Percentiles rank a stretch among this genome's conserved stretches.
phyloP scores from a whole-genome alignment of 192 early-diverging fungal species.

The Rhizophagus clarus region DNA sequence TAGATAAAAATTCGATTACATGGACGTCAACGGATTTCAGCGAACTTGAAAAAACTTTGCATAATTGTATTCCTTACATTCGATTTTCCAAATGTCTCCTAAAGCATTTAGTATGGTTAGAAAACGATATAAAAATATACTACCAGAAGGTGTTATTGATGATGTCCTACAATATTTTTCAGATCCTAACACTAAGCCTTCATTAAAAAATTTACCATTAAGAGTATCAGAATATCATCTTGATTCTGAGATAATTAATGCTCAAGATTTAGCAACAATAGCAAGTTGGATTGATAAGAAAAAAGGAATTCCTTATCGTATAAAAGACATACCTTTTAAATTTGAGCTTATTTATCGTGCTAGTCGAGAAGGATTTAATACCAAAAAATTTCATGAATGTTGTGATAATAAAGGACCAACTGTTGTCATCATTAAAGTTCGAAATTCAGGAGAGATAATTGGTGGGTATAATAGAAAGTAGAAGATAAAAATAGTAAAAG shows the following conservation, averaged over 20 bases:
- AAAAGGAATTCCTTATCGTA: not conserved
- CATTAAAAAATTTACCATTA: not conserved
- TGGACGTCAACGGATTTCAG: not conserved
- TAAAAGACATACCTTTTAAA: not conserved
- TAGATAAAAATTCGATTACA: not conserved
- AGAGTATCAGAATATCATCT: not conserved
- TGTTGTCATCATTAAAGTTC: not conserved
- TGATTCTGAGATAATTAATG: not conserved
- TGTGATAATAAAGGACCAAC: not conserved
- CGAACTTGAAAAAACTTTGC: not conserved
- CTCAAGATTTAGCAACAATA: not conserved
- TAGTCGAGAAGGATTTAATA: not conserved
- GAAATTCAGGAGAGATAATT: not conserved
- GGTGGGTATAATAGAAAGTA: not conserved
- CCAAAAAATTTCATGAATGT: not conserved
- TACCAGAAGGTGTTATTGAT: not conserved
- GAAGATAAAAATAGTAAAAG: not conserved
- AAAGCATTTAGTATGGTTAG: too few species aligned
- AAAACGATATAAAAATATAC: too few species aligned
- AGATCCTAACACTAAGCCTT: not conserved
- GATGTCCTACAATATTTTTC: not conserved
- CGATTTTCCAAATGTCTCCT: too few species aligned
- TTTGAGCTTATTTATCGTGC: not conserved
- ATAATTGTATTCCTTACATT: not conserved
- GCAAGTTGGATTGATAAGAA: slow-evolving; percentile 9